Conservation (phyloP, 306 rosid species). For the Quercus mongolica region DNA sequence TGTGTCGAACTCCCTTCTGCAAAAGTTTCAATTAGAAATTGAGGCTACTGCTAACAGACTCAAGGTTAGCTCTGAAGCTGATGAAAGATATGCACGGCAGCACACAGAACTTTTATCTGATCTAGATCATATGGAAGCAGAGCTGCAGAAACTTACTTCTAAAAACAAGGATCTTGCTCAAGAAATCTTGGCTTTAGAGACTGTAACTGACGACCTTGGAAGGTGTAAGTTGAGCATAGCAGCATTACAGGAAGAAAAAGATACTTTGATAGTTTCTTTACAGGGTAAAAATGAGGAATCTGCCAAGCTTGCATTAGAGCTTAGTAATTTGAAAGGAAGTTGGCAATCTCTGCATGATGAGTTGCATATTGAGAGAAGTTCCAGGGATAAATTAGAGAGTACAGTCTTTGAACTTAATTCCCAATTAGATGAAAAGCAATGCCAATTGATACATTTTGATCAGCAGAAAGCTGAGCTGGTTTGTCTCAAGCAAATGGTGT, state of each 20-base stretch:
- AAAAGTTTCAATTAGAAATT: conserved; percentile 61
- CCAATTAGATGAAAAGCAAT: conserved; percentile 54
- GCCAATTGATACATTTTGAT: conserved; percentile 56
- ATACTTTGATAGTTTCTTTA: conserved; percentile 47
- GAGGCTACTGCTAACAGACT: conserved; percentile 58
- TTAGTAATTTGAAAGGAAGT: conserved; percentile 43
- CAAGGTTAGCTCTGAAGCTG: conserved; percentile 49
- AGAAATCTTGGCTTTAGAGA: conserved; percentile 49
- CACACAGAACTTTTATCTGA: conserved; percentile 53
- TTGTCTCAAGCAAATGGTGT: conserved; percentile 53
- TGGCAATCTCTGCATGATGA: conserved; percentile 43
- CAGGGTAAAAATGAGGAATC: conserved; percentile 58
- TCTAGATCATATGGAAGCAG: conserved; percentile 60
- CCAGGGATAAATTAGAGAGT: conserved; percentile 52
- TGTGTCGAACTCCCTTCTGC: conserved; percentile 51
- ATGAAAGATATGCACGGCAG: conserved; percentile 53
- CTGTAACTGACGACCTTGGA: conserved; percentile 46
- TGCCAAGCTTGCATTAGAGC: conserved; percentile 48
- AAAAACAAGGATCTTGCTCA: conserved; percentile 57
- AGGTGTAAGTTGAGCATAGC: conserved; percentile 49
- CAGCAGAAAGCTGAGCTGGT: conserved; percentile 52
- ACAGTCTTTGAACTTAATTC: conserved; percentile 52
- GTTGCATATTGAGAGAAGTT: conserved; percentile 46
- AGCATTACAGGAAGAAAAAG: conserved; percentile 52
- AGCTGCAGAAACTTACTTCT: conserved; percentile 67